Conservation (phyloP, 768 basidiomycete genomes). For the Pulveroboletus sp. region DNA sequence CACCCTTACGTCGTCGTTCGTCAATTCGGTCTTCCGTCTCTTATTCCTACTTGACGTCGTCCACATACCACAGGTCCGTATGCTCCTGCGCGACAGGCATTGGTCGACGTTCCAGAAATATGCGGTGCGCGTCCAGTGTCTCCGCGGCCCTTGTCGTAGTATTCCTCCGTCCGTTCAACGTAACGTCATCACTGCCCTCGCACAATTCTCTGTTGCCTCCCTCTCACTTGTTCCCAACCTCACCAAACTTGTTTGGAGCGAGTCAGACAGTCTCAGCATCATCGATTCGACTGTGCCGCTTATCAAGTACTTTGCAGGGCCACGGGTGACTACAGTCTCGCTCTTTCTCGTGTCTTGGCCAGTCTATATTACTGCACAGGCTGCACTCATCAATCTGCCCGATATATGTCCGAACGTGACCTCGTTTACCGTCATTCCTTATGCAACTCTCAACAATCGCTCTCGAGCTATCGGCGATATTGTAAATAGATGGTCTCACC, state of each 20-base stretch:
- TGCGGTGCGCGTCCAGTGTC: constrained; percentile 6
- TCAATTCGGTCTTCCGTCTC: background rate
- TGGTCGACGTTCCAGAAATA: constrained; percentile 10
- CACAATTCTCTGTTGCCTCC: constrained; percentile 6
- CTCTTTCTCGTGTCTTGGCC: background rate
- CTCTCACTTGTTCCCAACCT: background rate
- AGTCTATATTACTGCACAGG: no score
- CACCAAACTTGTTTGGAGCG: constrained; percentile 8
- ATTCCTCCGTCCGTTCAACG: constrained; percentile 1
- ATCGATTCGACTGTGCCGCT: constrained; percentile 6
- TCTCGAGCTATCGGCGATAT: constrained; percentile 9
- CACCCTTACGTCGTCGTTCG: constrained; percentile 5
- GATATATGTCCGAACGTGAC: constrained; percentile 16
- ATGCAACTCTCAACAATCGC: constrained; percentile 5
- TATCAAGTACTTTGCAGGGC: constrained; percentile 13
- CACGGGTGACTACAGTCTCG: background rate
- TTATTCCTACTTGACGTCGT: background rate
- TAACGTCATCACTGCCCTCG: constrained; percentile 5
- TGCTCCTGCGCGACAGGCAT: constrained; percentile 7
- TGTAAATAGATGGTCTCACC: constrained; percentile 5
- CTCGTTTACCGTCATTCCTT: constrained; percentile 10
- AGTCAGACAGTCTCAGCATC: background rate
- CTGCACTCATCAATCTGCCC: background rate
- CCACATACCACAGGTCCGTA: background rate
- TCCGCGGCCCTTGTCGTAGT: background rate